Conservation (phyloP, 164 flowering plant species). For the Magnolia kwangsiensis region DNA sequence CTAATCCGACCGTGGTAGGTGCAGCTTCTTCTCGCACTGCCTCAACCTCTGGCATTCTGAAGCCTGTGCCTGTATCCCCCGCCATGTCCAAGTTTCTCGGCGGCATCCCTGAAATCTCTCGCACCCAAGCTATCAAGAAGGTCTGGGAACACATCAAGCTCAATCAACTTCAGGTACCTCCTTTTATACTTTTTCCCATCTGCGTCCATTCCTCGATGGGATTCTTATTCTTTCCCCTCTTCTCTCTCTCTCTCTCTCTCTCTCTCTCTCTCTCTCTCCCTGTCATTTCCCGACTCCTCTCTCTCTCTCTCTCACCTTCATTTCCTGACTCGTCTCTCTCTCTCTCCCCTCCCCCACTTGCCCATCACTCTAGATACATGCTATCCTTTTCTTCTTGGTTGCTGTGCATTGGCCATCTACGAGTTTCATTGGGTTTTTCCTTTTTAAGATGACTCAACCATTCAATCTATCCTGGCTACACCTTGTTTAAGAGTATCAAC, state of each 20-base stretch:
- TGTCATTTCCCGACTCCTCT: not conserved
- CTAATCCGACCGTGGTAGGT: not conserved
- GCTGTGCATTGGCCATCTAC: no score
- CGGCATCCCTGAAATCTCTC: no score
- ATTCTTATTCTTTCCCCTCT: not conserved
- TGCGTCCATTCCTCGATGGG: not conserved
- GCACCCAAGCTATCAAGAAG: no score
- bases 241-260: not conserved
- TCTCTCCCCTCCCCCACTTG: no score
- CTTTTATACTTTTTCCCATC: not conserved
- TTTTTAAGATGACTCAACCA: not conserved
- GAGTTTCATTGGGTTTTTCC: not conserved
- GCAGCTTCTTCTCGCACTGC: not conserved
- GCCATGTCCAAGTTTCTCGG: no score
- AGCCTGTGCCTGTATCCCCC: conserved; percentile 41
- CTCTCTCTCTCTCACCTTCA: not conserved
- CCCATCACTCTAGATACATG: no score
- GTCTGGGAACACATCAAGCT: conserved; percentile 60
- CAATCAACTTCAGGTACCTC: conserved; percentile 61
- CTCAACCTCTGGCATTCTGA: conserved; percentile 28
- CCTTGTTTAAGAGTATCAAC: no score
- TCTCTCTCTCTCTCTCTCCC: no score
- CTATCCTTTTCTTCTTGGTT: no score
- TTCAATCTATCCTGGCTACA: not conserved
- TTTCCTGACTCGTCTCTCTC: not conserved